These are phyloP conservation scores for Casaregolazyma lundiana DNA, from an alignment of 1,139 yeast species.

Conservation along the genomic window DNA sequence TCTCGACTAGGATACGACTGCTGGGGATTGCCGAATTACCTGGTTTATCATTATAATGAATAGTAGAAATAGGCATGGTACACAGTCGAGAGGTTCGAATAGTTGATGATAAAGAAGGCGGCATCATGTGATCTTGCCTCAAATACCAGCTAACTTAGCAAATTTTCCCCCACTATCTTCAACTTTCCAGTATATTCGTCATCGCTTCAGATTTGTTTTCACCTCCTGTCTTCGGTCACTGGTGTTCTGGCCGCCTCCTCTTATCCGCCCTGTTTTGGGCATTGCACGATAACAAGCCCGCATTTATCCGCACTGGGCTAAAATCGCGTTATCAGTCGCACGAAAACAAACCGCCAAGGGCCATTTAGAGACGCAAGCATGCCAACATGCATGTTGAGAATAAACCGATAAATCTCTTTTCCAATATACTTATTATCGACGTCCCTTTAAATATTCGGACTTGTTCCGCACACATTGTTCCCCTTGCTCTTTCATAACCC, in stretches of 20 bases:
- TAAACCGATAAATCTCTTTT: too few species aligned
- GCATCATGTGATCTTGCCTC: too few species aligned
- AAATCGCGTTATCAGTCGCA: neutral
- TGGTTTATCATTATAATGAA: conserved; percentile 63
- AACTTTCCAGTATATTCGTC: too few species aligned
- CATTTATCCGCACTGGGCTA: conserved; percentile 1
- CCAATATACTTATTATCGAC: neutral
- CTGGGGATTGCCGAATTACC: conserved; percentile 87
- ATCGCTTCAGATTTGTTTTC: too few species aligned
- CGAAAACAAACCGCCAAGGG: neutral
- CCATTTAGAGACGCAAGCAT: too few species aligned
- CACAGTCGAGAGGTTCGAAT: neutral
- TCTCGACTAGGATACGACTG: conserved; percentile 88
- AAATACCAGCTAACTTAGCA: too few species aligned
- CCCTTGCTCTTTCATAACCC: neutral
- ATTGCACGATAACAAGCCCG: neutral
- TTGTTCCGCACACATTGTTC: too few species aligned
- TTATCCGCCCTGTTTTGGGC: neutral
- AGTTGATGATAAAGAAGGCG: too few species aligned
- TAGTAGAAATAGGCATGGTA: conserved; percentile 10
- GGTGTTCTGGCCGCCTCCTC: too few species aligned
- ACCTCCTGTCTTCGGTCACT: too few species aligned
- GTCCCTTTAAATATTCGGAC: neutral
- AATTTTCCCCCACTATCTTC: too few species aligned
- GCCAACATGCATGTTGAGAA: too few species aligned